These are phyloP conservation scores for Magnaporthales sp. DNA, from an alignment of 2,329 filamentous ascomycete genomes.

Conservation along the genomic window DNA sequence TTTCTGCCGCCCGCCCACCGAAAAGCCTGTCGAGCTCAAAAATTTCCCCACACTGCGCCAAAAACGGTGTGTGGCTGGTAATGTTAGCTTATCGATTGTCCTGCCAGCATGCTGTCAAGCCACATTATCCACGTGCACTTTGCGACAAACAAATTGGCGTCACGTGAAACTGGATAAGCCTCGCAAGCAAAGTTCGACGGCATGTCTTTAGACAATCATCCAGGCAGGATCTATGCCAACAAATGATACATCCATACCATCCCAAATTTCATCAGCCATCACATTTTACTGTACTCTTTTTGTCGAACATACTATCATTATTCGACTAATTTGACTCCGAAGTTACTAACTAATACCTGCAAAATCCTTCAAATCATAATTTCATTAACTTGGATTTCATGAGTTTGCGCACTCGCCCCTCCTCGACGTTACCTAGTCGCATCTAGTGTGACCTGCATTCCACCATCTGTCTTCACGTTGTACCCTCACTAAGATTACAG, in stretches of 20 bases:
- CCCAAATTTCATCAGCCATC: too few species aligned
- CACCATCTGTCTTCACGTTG: neutral
- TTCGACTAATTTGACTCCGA: neutral
- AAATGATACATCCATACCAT: too few species aligned
- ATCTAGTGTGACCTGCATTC: neutral
- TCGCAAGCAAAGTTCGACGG: too few species aligned
- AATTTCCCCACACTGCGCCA: neutral
- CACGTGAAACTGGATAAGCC: too few species aligned
- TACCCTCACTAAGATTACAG: neutral
- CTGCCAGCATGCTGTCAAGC: neutral
- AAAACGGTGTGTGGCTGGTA: neutral
- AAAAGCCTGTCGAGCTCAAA: conserved; percentile 3
- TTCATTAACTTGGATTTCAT: too few species aligned
- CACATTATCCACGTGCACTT: neutral
- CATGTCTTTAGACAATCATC: too few species aligned
- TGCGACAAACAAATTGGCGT: neutral
- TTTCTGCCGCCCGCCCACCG: neutral
- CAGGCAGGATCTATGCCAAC: too few species aligned
- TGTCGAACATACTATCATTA: too few species aligned
- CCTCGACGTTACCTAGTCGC: neutral
- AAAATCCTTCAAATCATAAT: too few species aligned
- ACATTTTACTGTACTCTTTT: too few species aligned
- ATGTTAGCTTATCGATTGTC: neutral
- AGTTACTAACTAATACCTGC: neutral
- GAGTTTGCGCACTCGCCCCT: too few species aligned